Conservation (phyloP, 2,329 filamentous ascomycete genomes). For the Exophiala bonariae region DNA sequence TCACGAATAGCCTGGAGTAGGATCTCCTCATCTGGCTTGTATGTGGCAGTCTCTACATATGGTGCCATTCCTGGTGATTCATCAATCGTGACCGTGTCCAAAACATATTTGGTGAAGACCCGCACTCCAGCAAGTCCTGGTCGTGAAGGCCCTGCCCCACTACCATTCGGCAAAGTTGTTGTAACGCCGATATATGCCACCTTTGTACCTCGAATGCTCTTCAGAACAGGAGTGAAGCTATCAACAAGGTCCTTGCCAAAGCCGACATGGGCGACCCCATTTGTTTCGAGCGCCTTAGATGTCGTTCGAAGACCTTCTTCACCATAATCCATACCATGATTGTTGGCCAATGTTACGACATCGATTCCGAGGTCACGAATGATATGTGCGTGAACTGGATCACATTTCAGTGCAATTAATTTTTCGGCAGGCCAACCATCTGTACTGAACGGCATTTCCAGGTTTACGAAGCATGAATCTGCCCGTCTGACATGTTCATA, state of each 20-base stretch:
- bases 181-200: conserved; percentile 12
- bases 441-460: conserved; percentile 12
- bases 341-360: conserved; percentile 11
- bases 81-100: conserved; percentile 9
- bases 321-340: conserved; percentile 13
- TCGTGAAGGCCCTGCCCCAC: conserved; percentile 2
- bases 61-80: conserved; percentile 12
- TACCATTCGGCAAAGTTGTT: conserved; percentile 11
- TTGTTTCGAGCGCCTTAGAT: neutral
- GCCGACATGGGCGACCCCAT: conserved; percentile 8
- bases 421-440: conserved; percentile 1
- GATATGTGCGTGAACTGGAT: neutral
- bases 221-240: conserved; percentile 5
- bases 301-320: conserved; percentile 4
- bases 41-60: conserved; percentile 8
- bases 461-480: conserved; percentile 10
- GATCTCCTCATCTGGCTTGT: conserved; percentile 11
- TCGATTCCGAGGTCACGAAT: conserved; percentile 10
- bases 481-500: conserved; percentile 3
- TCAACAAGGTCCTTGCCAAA: conserved; percentile 1
- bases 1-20: conserved; percentile 8
- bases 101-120: conserved; percentile 12
- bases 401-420: conserved; percentile 7
- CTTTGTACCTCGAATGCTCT: conserved; percentile 1
- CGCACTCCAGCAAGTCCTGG: conserved; percentile 10